phyloP scores from a whole-genome alignment of 2,329 filamentous ascomycete species.

The Penicillium sp. region DNA sequence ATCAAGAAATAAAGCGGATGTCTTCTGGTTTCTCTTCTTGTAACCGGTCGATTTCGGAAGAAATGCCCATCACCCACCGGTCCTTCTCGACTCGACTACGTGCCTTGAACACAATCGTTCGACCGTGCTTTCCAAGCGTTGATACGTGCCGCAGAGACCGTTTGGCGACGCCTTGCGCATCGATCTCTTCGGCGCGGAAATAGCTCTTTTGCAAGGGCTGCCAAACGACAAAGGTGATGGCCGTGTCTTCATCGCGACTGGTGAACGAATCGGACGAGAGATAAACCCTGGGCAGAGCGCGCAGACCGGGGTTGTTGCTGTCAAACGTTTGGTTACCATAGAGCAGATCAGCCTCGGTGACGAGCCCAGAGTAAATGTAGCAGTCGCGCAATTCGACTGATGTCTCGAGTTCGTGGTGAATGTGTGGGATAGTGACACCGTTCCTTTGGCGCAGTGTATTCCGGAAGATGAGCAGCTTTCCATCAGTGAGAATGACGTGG shows the following conservation, averaged over 20 bases:
- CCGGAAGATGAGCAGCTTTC: constrained; percentile 58
- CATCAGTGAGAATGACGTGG: constrained; percentile 55
- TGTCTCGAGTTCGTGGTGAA: constrained; percentile 57
- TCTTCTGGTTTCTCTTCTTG: constrained; percentile 46
- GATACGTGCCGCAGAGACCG: constrained; percentile 54
- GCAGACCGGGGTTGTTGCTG: constrained; percentile 54
- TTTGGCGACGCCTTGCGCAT: constrained; percentile 37
- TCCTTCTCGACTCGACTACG: constrained; percentile 60
- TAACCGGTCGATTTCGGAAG: constrained; percentile 59
- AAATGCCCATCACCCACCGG: constrained; percentile 61
- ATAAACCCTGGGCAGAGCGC: constrained; percentile 56
- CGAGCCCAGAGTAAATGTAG: constrained; percentile 60
- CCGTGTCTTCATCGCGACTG: constrained; percentile 58
- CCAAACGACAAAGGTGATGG: constrained; percentile 63
- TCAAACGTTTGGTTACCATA: constrained; percentile 62
- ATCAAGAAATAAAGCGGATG: constrained; percentile 40
- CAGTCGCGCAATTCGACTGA: constrained; percentile 57
- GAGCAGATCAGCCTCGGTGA: constrained; percentile 57
- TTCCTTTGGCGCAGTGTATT: constrained; percentile 51
- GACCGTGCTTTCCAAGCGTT: constrained; percentile 54
- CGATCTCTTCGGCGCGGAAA: constrained; percentile 45
- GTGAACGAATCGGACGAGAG: constrained; percentile 55
- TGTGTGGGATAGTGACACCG: constrained; percentile 53
- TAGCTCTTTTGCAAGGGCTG: constrained; percentile 53
- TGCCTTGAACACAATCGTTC: constrained; percentile 61